Evolutionary conservation across 208 protist species (phyloP).

Genomic region (Trichomonas gallinae): DNA sequence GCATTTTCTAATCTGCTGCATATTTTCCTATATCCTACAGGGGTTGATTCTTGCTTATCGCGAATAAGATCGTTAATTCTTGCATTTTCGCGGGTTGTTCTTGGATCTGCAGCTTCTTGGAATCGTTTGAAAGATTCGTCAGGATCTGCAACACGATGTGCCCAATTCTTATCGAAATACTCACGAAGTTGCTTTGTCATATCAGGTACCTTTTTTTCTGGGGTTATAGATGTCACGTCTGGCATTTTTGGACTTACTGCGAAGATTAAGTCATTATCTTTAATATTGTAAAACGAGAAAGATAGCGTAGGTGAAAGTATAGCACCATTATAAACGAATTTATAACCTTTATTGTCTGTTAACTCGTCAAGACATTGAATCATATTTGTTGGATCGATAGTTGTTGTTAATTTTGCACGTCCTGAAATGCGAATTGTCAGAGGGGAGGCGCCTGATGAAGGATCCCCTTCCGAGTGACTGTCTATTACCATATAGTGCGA

Average conservation of each 20-base stretch:
- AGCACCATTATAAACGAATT: not conserved
- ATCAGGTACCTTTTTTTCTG: not conserved
- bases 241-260: not conserved
- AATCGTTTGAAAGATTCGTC: not conserved
- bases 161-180: not conserved
- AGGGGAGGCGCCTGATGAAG: too few relatives aligned
- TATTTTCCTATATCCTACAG: not conserved
- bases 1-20: not conserved
- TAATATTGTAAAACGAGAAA: not conserved
- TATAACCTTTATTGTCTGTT: not conserved
- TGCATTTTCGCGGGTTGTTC: not conserved
- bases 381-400: not conserved
- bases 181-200: not conserved
- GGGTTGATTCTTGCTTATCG: not conserved
- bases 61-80: not conserved
- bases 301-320: not conserved
- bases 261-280: not conserved
- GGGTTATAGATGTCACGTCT: not conserved
- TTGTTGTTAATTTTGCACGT: not conserved
- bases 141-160: not conserved
- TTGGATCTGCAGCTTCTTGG: not conserved
- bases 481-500: not conserved
- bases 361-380: not conserved
- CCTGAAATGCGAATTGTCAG: not conserved
- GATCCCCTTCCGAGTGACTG: not conserved